A percentile compares a stretch with the other conserved stretches of the same genome.
These are phyloP conservation scores for Coprinopsis sp. DNA, from an alignment of 768 basidiomycete genomes.

Conservation along the genomic window DNA sequence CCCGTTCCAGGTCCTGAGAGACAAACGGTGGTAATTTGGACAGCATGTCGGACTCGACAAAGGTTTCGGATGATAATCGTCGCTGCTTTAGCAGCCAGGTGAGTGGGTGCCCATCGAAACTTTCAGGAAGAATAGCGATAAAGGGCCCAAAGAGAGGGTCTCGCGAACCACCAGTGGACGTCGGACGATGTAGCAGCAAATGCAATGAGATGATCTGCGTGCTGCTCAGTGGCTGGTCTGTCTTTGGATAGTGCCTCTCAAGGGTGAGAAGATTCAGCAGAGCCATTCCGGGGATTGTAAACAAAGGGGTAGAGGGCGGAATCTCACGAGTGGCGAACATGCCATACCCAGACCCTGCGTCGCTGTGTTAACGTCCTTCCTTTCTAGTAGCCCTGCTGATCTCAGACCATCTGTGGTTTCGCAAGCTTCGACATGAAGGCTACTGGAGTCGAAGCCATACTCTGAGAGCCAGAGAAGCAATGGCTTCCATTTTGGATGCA, in stretches of 20 bases:
- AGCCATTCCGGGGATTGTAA: conserved; percentile 65
- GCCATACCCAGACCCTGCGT: conserved; percentile 64
- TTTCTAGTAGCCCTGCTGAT: neutral
- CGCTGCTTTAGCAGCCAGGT: conserved; percentile 52
- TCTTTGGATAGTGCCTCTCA: conserved; percentile 47
- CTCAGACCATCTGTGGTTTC: conserved; percentile 40
- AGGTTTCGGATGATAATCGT: neutral
- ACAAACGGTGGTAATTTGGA: conserved; percentile 7
- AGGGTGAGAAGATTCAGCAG: conserved; percentile 76
- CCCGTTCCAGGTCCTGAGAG: conserved; percentile 29
- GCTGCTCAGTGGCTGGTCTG: conserved; percentile 43
- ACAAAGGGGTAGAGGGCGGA: conserved; percentile 52
- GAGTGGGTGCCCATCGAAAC: conserved; percentile 80
- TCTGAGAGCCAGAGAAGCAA: conserved; percentile 50
- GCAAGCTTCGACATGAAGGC: conserved; percentile 49
- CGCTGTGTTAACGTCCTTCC: neutral
- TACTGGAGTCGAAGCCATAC: conserved; percentile 42
- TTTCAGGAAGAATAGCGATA: conserved; percentile 67
- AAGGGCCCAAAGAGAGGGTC: conserved; percentile 71
- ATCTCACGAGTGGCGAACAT: conserved; percentile 46
- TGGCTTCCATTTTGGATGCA: conserved; percentile 17
- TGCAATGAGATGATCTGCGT: conserved; percentile 80
- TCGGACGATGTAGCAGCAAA: conserved; percentile 62
- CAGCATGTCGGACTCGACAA: neutral
- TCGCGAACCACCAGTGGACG: conserved; percentile 29